Base-by-base conservation (phyloP, 257 asterid species). In the Gentiana macrophylla region DNA sequence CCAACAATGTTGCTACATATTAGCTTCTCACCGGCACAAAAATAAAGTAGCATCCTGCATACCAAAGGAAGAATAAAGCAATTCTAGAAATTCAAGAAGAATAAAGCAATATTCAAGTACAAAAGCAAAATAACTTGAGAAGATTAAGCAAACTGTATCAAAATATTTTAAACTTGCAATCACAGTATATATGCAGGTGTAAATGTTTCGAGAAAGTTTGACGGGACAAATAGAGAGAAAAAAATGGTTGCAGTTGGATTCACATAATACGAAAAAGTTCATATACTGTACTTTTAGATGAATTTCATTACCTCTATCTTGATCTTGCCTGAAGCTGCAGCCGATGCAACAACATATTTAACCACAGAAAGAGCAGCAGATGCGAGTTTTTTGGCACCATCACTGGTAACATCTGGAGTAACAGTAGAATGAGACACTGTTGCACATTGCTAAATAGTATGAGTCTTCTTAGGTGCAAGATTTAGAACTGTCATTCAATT, bases 291-390 rank as follows among this genome's bases (percentile, higher is more conserved):
- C 5, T 34, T 36, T n/a, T 34, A 62, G 50, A 55, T 37, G 0
- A 58, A 67, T 36, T 34, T 73, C 46, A 66, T 54, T 44, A 85
- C 97, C 95, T 85, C 95, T 61, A 84, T 76, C 79, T 87, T 91
- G 59, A 94, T 94, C 66, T 75, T 78, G 68, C 84, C 82, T 3
- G 69, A 59, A 49, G 70, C 57, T 55, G 79, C 69, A 32, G 81
- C 79, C 8, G 66, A 54, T 56, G 80, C 79, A 33, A 89, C 48
- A 6, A 83, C 84, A 53, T 83, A 90, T 72, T 80, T 84, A 53
- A 82, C 95, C 32, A 96, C 98, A 44, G 80, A 70, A 72, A 87
- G 94, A 64, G 98, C 98, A 59, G 96, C 97, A 6, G 94, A 94
- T 58, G 96, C 98, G 64, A 83, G 52, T 62, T 60, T 87, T 60